Conservation (phyloP, 2,329 filamentous ascomycete species). For the Nigrospora osmanthi region DNA sequence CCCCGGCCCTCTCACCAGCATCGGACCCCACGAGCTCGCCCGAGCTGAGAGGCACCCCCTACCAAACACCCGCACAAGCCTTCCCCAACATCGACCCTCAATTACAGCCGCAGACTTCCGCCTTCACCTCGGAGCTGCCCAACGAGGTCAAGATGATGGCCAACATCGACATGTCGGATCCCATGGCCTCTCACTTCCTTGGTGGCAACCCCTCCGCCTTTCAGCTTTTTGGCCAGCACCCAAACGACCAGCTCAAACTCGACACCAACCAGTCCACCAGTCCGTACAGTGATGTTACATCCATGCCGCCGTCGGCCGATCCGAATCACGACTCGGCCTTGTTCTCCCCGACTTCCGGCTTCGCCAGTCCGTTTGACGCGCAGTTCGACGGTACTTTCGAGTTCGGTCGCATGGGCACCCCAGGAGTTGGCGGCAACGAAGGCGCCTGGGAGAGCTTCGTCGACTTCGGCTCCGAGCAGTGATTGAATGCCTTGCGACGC, state of each 20-base stretch:
- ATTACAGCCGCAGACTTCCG: slow-evolving; percentile 19
- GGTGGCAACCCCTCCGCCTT: slow-evolving; percentile 11
- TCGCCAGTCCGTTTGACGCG: slow-evolving; percentile 6
- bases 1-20: slow-evolving; percentile 16
- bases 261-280: not conserved
- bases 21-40: slow-evolving; percentile 10
- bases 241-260: slow-evolving; percentile 2
- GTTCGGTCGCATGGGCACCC: slow-evolving; percentile 12
- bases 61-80: slow-evolving; percentile 17
- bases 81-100: slow-evolving; percentile 17
- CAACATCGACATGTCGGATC: slow-evolving; percentile 21
- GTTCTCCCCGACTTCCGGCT: slow-evolving; percentile 9
- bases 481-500: not conserved
- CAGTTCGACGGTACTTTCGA: slow-evolving; percentile 2
- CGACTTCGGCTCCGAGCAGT: slow-evolving; percentile 20
- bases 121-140: slow-evolving; percentile 33
- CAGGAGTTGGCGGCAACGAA: slow-evolving; percentile 8
- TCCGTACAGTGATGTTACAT: not conserved
- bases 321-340: slow-evolving; percentile 5
- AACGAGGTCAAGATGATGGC: slow-evolving; percentile 33
- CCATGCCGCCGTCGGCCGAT: slow-evolving; percentile 1
- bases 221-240: slow-evolving; percentile 12
- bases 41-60: slow-evolving; percentile 13
- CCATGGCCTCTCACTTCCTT: slow-evolving; percentile 19
- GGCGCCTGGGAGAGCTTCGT: slow-evolving; percentile 20